Base-by-base conservation (phyloP, 139 green algal genomes). In the Chlamydomonas urium region DNA sequence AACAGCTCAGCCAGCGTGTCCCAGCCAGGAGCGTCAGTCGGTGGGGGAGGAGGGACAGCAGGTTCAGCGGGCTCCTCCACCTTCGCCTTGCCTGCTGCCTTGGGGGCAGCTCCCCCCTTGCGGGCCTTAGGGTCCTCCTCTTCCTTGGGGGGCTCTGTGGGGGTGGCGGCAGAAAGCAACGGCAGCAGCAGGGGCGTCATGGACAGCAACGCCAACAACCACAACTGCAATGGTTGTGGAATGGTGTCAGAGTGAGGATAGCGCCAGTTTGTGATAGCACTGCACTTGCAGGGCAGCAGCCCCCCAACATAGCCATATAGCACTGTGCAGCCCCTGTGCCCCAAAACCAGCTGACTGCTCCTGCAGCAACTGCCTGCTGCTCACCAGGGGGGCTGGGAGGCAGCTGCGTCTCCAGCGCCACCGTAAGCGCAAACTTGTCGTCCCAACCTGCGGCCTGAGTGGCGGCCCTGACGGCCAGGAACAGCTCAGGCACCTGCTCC, bases 11-110 rank as follows among this genome's bases (percentile, higher is more conserved):
- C 60, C 17, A 87, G 53, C 34, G 53, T 29, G 29, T 81, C 72
- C 58, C 65, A 82, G 14, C 81, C 81, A 1, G 63, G 62, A 2
- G 73, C 36, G 33, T 84, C 81, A 26, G 53, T 28, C 24, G 50
- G 37, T 10, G 53, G 69, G 28, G 34, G 33, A n/a, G 31, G 66
- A 26, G 65, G 61, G n/a, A 36, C n/a, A 4, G 33, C 53, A 2
- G 57, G 57, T 31, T 69, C n/a, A 4, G 33, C 53, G 1, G 57
- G 57, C 37, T 69, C 71, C 56, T 72, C 63, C 8, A n/a, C n/a
- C n/a, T n/a, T n/a, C n/a, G 47, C 63, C 17, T 82, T 75, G 5
- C 48, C 69, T 28, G 69, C 71, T 2, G 29, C 72, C 47, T 66
- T 70, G 38, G 71, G 65, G 33, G 66, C 29, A 24, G 57, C 37